These are phyloP conservation scores for Prunus mongolica DNA, from an alignment of 306 rosid genomes.

Conservation along the genomic window DNA sequence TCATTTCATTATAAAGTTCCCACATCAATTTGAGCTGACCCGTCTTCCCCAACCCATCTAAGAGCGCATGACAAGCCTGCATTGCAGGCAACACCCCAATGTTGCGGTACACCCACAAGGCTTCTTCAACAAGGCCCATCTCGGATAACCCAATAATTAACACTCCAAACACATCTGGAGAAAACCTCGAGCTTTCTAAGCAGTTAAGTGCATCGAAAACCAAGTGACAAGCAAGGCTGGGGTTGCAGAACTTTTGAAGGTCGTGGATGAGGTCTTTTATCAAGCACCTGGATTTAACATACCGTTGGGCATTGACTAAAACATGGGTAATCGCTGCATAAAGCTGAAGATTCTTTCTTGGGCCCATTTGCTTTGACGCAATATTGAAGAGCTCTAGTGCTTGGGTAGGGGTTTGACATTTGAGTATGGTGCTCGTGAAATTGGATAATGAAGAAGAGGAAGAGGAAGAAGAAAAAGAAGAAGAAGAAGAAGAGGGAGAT, in stretches of 20 bases:
- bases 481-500: conserved; percentile 18
- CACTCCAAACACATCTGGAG: conserved; percentile 38
- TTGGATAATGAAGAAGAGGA: conserved; percentile 5
- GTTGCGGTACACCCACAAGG: conserved; percentile 41
- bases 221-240: conserved; percentile 22
- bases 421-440: conserved; percentile 27
- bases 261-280: conserved; percentile 40
- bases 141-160: conserved; percentile 41
- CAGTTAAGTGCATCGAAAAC: conserved; percentile 40
- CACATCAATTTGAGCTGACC: conserved; percentile 38
- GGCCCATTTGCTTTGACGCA: conserved; percentile 3
- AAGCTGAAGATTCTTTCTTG: conserved; percentile 23
- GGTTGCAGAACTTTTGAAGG: conserved; percentile 37
- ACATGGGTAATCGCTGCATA: conserved; percentile 40
- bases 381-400: conserved; percentile 38
- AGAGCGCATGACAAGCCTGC: conserved; percentile 57
- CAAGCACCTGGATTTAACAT: conserved; percentile 40
- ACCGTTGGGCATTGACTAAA: conserved; percentile 34
- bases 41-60: conserved; percentile 47
- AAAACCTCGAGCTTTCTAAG: conserved; percentile 24
- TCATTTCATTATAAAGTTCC: conserved; percentile 44
- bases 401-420: conserved; percentile 24
- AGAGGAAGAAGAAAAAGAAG: neutral
- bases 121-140: conserved; percentile 53
- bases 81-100: conserved; percentile 29